Conservation (phyloP, 108 stramenopile genomes). For the Fistulifera solaris region DNA sequence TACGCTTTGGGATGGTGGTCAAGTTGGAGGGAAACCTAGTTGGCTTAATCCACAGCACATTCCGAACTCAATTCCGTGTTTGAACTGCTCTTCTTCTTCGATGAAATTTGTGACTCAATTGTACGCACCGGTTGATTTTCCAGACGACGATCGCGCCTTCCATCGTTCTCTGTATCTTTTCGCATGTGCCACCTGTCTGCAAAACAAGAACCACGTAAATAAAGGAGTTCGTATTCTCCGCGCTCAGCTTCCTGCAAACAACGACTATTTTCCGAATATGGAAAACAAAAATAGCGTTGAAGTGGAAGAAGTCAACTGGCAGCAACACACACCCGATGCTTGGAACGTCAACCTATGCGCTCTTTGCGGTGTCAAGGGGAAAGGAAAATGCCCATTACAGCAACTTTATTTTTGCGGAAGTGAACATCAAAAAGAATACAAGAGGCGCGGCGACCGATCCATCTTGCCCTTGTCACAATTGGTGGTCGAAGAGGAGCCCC, state of each 20-base stretch:
- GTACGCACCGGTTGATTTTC: conserved; percentile 6
- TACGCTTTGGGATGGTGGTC: conserved; percentile 78
- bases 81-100: conserved; percentile 1
- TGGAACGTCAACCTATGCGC: conserved; percentile 53
- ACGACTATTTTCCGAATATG: conserved; percentile 57
- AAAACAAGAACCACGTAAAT: conserved; percentile 7
- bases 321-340: conserved; percentile 35
- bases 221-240: conserved; percentile 45
- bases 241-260: conserved; percentile 53
- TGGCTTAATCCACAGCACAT: conserved; percentile 78
- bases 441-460: conserved; percentile 38
- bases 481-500: conserved; percentile 78
- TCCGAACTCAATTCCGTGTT: conserved; percentile 10
- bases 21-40: conserved; percentile 58
- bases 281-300: conserved; percentile 24
- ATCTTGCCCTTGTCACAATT: conserved; percentile 63
- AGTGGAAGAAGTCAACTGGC: conserved; percentile 26
- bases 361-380: conserved; percentile 57
- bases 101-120: conserved; percentile 2
- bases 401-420: conserved; percentile 47
- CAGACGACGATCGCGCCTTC: conserved; percentile 40
- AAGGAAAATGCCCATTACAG: conserved; percentile 62
- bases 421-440: conserved; percentile 71
- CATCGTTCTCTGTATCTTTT: conserved; percentile 80
- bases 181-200: conserved; percentile 58